Evolutionary conservation across 495 filamentous ascomycete genomes (phyloP), one percentile per base, ranked within the genome.

Genomic region (Podospora pseudocomata): DNA sequence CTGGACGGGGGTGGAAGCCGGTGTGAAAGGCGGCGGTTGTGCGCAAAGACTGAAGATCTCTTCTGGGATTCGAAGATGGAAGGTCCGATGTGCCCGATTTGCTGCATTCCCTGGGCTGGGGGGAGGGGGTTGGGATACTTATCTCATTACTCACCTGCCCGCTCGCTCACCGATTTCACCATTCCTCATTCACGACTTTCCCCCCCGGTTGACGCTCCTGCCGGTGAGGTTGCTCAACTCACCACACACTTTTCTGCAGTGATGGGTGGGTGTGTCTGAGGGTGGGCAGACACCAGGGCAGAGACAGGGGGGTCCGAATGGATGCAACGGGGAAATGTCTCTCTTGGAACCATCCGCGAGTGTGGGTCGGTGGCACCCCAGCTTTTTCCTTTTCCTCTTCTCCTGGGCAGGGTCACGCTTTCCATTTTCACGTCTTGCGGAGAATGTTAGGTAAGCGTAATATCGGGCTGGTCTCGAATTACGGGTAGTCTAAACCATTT

Each of bases 241-340:
- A 16, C 18, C 39, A 49, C 39, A 49, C 39, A 32, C 30, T 7
- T 32, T 49, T 49, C 39, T 49, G 39, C 39, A 49, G 39, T 49
- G 39, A 11, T 49, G 39, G 54, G 23, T 19, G 55, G 54, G 54
- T 57, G 55, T 58, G 19, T 56, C 6, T 56, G 54, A 56, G 4
- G 30, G 4, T 4, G 4, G 39, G 39, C 39, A 49, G 39, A 49
- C 7, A 49, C 39, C 15, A 49, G 39, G 39, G 39, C 39, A 49
- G 13, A 49, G 39, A 49, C 39, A 49, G 39, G 39, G 30, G 39
- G 19, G 55, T 19, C 6, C n/a, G 1, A 58, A 26, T 58, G 55
- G 55, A 58, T 58, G 55, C n/a, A 58, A 58, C 55, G 55, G 55
- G 55, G 55, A 58, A 58, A 58, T 58, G 55, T 58, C n/a, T 58